phyloP scores from a whole-genome alignment of 495 filamentous ascomycete species.

The Barbatosphaeria neglecta region DNA sequence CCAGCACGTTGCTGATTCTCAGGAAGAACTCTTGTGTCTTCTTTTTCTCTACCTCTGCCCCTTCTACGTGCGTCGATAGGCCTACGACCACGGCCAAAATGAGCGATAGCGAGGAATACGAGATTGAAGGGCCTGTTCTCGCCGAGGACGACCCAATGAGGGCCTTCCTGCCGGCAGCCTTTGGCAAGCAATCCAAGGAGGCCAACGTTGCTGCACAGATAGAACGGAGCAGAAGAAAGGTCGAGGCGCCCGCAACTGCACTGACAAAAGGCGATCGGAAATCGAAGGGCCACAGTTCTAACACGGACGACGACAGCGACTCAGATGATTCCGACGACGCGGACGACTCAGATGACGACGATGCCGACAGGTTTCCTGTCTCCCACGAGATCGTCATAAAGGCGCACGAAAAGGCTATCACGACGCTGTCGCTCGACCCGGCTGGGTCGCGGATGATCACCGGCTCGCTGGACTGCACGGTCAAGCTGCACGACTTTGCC shows the following conservation, averaged over 20 bases:
- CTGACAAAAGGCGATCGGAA: constrained; percentile 24
- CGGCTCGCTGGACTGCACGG: constrained; percentile 77
- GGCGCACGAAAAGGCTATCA: constrained; percentile 83
- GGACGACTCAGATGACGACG: constrained; percentile 52
- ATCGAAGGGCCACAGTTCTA: constrained; percentile 29
- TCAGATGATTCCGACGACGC: constrained; percentile 28
- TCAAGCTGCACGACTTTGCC: constrained; percentile 91
- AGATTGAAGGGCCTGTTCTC: constrained; percentile 36
- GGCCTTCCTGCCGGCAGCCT: constrained; percentile 68
- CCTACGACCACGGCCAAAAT: constrained; percentile 14
- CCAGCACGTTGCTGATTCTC: too few relatives aligned
- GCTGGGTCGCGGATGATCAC: constrained; percentile 76
- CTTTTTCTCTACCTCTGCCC: neutral
- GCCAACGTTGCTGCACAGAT: constrained; percentile 71
- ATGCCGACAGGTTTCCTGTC: constrained; percentile 83
- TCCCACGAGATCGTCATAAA: constrained; percentile 88
- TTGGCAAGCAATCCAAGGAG: constrained; percentile 69
- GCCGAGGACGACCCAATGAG: constrained; percentile 66
- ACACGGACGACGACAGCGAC: constrained; percentile 41
- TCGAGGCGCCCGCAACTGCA: constrained; percentile 17
- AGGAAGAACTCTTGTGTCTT: too few relatives aligned
- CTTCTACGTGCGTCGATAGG: neutral
- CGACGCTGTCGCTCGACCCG: constrained; percentile 70
- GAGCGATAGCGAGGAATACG: constrained; percentile 52
- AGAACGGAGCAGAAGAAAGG: constrained; percentile 56